Base-by-base conservation (phyloP, 768 basidiomycete species). In the Gloeophyllum trabeum region DNA sequence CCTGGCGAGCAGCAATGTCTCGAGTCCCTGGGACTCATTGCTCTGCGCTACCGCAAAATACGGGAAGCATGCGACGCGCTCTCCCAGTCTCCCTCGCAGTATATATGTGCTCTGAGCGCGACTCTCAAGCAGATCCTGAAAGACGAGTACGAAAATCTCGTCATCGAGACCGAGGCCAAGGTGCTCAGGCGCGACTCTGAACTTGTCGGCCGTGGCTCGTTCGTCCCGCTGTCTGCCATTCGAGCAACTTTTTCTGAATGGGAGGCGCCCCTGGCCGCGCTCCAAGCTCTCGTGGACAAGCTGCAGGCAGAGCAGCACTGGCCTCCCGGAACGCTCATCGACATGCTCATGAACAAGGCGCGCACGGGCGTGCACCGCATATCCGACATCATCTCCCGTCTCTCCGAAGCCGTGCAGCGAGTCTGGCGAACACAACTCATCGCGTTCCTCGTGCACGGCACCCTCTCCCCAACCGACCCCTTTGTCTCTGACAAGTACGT, bases 1-100 rank as follows among this genome's bases (percentile, higher is more conserved):
- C 91, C 91, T 2, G 91, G 91, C 6, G 91, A 94, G 54, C 72
- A 80, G 41, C 76, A 91, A 57, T 83, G 80, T 48, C 70, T 93
- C n/a, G 81, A 89, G 53, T 71, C 76, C 6, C 73, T 96, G 2
- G 84, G 76, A 6, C 68, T 71, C 38, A 75, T 93, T 39, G 90
- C 85, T 1, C 70, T 67, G 40, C 75, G 81, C 20, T 93, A 91
- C 60, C 69, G 75, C 46, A 80, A 67, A 47, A 78, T 94, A 57
- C 82, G 77, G 58, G 55, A 65, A 44, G 65, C 75, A 16, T 81
- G 69, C 45, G 53, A 57, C 28, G 51, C 51, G 2, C 65, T 82
- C 20, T 69, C 75, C 21, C 69, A 66, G 18, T 78, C 79, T 4
- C 61, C 66, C 6, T 85, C 86, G 6, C 76, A 81, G 40, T 93